Conservation (phyloP, 805 yeast genomes). For the Wickerhamiella allomyrinae region DNA sequence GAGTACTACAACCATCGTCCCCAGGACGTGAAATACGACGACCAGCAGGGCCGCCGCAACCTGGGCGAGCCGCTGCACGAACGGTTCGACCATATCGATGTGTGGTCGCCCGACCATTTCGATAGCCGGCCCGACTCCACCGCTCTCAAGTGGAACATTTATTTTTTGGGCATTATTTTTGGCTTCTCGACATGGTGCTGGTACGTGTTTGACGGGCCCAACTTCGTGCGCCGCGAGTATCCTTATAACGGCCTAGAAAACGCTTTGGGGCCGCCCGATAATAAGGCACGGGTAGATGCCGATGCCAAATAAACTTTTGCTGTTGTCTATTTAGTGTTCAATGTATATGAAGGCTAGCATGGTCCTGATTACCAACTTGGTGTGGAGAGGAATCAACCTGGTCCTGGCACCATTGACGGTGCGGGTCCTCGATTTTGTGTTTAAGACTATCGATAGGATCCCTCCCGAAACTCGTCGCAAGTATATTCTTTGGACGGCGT, state of each 20-base stretch:
- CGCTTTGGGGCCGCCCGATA: constrained; percentile 47
- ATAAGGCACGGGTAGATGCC: constrained; percentile 28
- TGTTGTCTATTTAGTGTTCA: too few species aligned
- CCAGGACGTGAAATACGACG: constrained; percentile 64
- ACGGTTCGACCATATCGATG: constrained; percentile 58
- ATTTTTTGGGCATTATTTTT: constrained; percentile 36
- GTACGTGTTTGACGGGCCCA: constrained; percentile 42
- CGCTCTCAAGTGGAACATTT: constrained; percentile 44
- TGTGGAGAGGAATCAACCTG: not conserved
- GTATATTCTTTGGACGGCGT: not conserved
- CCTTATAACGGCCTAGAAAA: constrained; percentile 65
- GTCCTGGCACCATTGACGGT: not conserved
- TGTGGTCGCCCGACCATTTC: constrained; percentile 77
- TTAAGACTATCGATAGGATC: not conserved
- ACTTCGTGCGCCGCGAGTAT: constrained; percentile 60
- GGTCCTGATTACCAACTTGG: not conserved
- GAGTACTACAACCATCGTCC: constrained; percentile 49
- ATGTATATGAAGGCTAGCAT: not conserved
- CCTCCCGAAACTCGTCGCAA: constrained; percentile 1
- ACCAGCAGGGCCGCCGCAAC: constrained; percentile 69
- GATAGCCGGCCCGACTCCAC: constrained; percentile 43
- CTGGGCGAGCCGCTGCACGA: constrained; percentile 56
- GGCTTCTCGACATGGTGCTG: constrained; percentile 16
- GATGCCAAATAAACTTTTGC: constrained; percentile 1
- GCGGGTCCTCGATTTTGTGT: not conserved